These are phyloP conservation scores for Babesia bigemina DNA, from an alignment of 169 alveolate species.

Conservation along the genomic window DNA sequence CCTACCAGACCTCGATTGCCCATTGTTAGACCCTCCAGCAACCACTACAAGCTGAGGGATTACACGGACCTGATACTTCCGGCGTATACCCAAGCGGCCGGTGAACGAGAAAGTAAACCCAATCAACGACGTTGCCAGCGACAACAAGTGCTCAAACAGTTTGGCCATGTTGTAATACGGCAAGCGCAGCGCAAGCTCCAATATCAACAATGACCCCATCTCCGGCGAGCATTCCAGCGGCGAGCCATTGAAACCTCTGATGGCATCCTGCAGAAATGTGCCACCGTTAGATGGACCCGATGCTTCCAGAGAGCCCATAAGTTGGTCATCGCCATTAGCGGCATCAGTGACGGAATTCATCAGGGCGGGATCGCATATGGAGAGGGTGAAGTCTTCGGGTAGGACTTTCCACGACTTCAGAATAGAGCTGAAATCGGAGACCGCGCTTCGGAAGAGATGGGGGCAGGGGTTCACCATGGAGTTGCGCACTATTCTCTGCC, in stretches of 20 bases:
- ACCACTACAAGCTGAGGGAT: slow-evolving; percentile 72
- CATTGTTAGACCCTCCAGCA: slow-evolving; percentile 15
- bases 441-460: slow-evolving; percentile 27
- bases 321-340: background rate
- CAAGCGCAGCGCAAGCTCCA: slow-evolving; percentile 67
- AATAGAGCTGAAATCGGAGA: slow-evolving; percentile 10
- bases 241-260: slow-evolving; percentile 8
- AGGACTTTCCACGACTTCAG: slow-evolving; percentile 30
- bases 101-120: slow-evolving; percentile 71
- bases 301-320: background rate
- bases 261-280: slow-evolving; percentile 11
- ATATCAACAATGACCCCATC: slow-evolving; percentile 60
- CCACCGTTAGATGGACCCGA: background rate
- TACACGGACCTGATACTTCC: slow-evolving; percentile 71
- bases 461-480: slow-evolving; percentile 36
- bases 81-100: slow-evolving; percentile 75
- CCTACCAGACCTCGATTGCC: background rate
- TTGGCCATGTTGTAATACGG: slow-evolving; percentile 66
- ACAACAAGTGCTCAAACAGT: slow-evolving; percentile 51
- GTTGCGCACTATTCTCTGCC: slow-evolving; percentile 53
- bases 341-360: background rate
- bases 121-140: slow-evolving; percentile 48
- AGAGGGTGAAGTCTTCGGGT: background rate
- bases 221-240: slow-evolving; percentile 44
- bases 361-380: background rate